Evolutionary conservation across 768 basidiomycete species (phyloP), one percentile per base, ranked within the genome.

Genomic region (Pleurotus salmoneostramineus): DNA sequence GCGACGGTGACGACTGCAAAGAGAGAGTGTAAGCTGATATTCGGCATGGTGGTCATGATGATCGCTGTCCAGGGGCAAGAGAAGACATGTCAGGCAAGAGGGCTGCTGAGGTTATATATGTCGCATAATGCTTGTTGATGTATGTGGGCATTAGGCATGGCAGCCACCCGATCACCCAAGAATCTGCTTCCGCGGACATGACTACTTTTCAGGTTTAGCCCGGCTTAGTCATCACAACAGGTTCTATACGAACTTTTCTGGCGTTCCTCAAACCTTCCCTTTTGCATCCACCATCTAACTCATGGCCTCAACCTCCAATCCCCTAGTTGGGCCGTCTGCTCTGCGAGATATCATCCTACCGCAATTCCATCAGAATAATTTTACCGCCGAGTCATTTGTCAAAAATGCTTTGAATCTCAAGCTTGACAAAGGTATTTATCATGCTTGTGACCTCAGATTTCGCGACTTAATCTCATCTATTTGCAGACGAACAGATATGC

Each of bases 301-400:
- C 45, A 79, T 76, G 73, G 65, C 72, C 49, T 67, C 75, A 58
- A 68, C 52, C 35, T 55, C 76, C 43, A 81, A 77, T 67, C 81
- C 83, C 36, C 77, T 87, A 51, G 76, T 77, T 47, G 83, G 79
- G 6, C 83, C 84, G 14, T 86, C 84, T 45, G 61, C 75, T 14
- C 77, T 87, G 58, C 78, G 76, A 65, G 91, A 93, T 71, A 75
- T 93, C 60, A 79, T 98, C 49, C 73, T 86, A 62, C 95, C 95
- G 1, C 94, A 96, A 66, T 95, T 97, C 68, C 94, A 97, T 71
- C 95, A 98, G 71, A 91, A 94, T 61, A 91, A 91, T 70, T 88
- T 97, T 58, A 77, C 83, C 44, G 86, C 89, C 57, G 95, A 98
- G 69, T 66, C 76, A 3, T 91, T 83, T 67, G 80, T 94, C 65